A percentile compares a stretch with the other conserved stretches of the same genome.
Evolutionary conservation across 352 stramenopile species (phyloP).

Genomic region (Phytopythium vexans): DNA sequence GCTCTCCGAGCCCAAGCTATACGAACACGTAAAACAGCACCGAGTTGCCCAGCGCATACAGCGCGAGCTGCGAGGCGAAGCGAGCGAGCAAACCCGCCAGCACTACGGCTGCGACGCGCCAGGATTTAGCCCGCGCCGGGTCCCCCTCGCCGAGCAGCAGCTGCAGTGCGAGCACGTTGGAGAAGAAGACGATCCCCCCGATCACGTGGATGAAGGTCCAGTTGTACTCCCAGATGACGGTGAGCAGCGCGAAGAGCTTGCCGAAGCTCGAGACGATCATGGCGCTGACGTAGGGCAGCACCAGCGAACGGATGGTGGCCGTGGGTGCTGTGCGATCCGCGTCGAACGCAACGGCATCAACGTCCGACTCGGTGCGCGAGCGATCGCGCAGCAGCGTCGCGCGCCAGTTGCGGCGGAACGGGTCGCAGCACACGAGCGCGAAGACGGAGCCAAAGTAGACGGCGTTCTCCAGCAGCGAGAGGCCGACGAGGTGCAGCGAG

Average conservation of each 20-base stretch:
- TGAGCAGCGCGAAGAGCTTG: slow-evolving; percentile 81
- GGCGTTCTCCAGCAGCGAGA: slow-evolving; percentile 71
- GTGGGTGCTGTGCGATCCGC: not conserved
- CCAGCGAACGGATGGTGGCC: slow-evolving; percentile 6
- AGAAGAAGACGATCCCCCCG: slow-evolving; percentile 65
- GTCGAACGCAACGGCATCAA: not conserved
- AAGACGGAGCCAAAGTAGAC: slow-evolving; percentile 56
- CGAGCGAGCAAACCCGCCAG: slow-evolving; percentile 31
- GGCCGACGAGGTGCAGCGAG: slow-evolving; percentile 69
- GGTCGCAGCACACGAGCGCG: slow-evolving; percentile 44
- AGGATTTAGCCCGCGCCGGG: slow-evolving; percentile 23
- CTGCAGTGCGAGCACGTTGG: slow-evolving; percentile 69
- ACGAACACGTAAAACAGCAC: slow-evolving; percentile 75
- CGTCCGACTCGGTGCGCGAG: not conserved
- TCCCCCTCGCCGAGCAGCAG: slow-evolving; percentile 57
- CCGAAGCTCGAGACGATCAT: slow-evolving; percentile 83
- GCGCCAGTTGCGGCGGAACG: slow-evolving; percentile 48
- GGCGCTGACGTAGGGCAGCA: slow-evolving; percentile 45
- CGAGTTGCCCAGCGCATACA: slow-evolving; percentile 73
- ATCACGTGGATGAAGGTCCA: slow-evolving; percentile 86
- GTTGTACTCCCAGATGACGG: slow-evolving; percentile 85
- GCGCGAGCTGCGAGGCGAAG: slow-evolving; percentile 38
- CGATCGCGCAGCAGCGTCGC: slow-evolving; percentile 19
- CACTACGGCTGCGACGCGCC: slow-evolving; percentile 39
- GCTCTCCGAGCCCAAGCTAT: slow-evolving; percentile 6